Base-by-base conservation (phyloP, 192 early-diverging fungal genomes). In the Podochytrium sp. region DNA sequence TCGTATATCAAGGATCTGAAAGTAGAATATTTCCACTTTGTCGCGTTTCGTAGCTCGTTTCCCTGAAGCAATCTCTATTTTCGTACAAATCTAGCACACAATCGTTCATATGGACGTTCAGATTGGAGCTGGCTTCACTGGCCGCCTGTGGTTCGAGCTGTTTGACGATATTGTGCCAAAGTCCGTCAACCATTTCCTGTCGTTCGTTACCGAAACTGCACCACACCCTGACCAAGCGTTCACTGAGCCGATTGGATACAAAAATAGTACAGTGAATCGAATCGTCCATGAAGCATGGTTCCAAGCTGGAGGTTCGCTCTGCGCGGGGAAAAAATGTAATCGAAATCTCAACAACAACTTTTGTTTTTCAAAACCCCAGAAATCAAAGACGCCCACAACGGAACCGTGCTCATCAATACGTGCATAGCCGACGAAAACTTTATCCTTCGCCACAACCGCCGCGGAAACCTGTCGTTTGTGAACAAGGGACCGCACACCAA, bases 401-500 rank as follows among this genome's bases (percentile, higher is more conserved):
- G 62, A 37, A 38, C 62, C 37, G 38, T 47, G 18, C 12, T 61
- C 1, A 35, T 50, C 4, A 47, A 30, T 27, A 25, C n/a, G 14
- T 30, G 30, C 40, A 20, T 53, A 2, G 42, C 76, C 65, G 85
- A 86, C 51, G 85, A 86, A 70, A 86, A 86, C 73, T 86, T 84
- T 60, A 82, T 86, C 47, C 62, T 80, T 61, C 57, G 59, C 18
- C 85, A 86, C 71, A 50, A 33, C 7, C 78, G 73, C 32, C 70
- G 78, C 2, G 80, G 80, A 34, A 80, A 75, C 16, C 49, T 86
- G 25, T 82, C 82, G 29, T 67, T 81, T 53, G 77, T 83, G 41
- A 78, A 81, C 74, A 55, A 55, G 40, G 81, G 82, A 3, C 82
- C 85, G 6, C 79, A 87, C 67, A 73, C 65, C 38, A 76, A 73